Base-by-base conservation (phyloP, 805 yeast species). In the Cyberlindnera sargentensis region DNA sequence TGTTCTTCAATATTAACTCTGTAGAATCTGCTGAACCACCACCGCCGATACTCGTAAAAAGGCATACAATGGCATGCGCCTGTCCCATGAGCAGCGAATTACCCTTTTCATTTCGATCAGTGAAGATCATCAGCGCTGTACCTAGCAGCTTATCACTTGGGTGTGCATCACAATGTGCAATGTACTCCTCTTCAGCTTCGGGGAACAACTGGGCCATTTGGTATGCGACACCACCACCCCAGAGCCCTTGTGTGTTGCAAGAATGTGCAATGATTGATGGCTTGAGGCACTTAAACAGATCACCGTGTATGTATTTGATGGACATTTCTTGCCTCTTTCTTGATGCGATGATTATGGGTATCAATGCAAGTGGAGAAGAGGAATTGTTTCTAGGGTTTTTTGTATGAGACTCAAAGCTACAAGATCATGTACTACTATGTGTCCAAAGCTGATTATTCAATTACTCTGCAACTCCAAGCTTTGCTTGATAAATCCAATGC, bases 151-250 rank as follows among this genome's bases (percentile, higher is more conserved):
- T 51, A 0, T 51, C 33, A 1, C 65, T 61, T 23, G 43, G 31
- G 23, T 47, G 40, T 53, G 53, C 8, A 52, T 47, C 31, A 40
- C 62, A 58, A 30, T 57, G 58, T 2, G 41, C 32, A 11, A 45
- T 41, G 53, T 87, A 84, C 4, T 53, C 49, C 37, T 58, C 50
- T 52, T 75, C 83, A 4, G 91, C 75, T 3, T 66, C 55, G 2
- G 87, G 89, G 58, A 71, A 86, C 37, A 65, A 60, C 15, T 52
- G 42, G 25, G 70, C 73, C 54, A 87, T 76, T 26, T 64, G 73
- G 4, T 67, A 68, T 0, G 95, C 95, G 3, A 87, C 75, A 0
- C 95, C 96, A 3, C 86, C 91, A 4, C 93, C 93, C 95, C 95
- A 87, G 2, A 69, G 55, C 0, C 95, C 95, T 26, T 70, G 67